Base-by-base conservation (phyloP, 2,329 filamentous ascomycete genomes). In the Colletotrichum musicola region DNA sequence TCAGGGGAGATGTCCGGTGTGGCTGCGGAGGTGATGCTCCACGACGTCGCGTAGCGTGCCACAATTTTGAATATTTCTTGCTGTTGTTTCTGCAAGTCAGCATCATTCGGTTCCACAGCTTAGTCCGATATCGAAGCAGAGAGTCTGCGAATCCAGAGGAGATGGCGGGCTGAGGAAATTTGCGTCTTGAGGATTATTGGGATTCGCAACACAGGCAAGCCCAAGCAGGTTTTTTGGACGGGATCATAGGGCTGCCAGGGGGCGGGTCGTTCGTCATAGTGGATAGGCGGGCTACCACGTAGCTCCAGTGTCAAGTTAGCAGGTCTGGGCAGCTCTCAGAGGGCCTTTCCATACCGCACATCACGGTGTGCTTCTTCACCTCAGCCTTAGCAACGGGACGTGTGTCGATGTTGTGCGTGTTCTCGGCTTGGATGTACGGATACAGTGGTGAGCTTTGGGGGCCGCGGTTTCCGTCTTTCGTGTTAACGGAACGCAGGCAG, bases 261-360 rank as follows among this genome's bases (percentile, higher is more conserved):
- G 38, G 46, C 18, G 46, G 27, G 25, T 46, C 49, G 38, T 55
- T 68, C 61, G 65, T 64, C 65, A 64, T 64, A 50, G 65, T 68
- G 61, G 54, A 47, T 59, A 35, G n/a, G 55, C 53, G 54, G 47
- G 40, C 40, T 50, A n/a, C 47, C 30, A 55, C 62, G 40, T 59
- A 49, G 65, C 54, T 64, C 54, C 64, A 68, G 22, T 25, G 22
- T 25, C 22, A 25, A 25, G 53, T 59, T 51, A 46, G 58, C 49
- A 38, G 6, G 30, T 4, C 14, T 14, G 40, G 40, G 40, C 16
- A 14, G 12, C 10, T 42, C 18, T 53, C 35, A 27, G 22, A 18
- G 14, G 49, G 42, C 50, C 49, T 47, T 30, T 38, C 40, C 7
- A 50, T 25, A 35, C 14, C 2, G 5, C 10, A 16, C n/a, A 7